Percentiles rank a stretch among this genome's conserved stretches.
phyloP scores from a whole-genome alignment of 139 green algal genomes.

The Zygnema cylindricum region DNA sequence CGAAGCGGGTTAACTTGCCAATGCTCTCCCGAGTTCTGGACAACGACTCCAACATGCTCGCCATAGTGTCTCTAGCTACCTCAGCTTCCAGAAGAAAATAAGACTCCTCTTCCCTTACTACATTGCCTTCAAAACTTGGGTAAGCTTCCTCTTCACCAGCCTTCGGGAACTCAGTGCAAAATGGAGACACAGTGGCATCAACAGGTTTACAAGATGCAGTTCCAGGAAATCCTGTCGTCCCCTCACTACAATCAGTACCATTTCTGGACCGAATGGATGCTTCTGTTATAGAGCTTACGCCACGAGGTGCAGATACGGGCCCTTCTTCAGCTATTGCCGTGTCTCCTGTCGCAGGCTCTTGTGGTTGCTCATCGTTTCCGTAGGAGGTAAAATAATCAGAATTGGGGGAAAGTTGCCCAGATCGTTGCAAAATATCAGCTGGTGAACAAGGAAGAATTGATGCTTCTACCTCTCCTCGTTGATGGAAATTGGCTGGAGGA shows the following conservation, averaged over 20 bases:
- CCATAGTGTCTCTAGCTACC: constrained; percentile 29
- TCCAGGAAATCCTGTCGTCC: not conserved
- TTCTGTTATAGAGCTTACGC: not conserved
- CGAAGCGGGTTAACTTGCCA: constrained; percentile 28
- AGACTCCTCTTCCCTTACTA: not conserved
- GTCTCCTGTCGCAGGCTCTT: not conserved
- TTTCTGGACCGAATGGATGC: not conserved
- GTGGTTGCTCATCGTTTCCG: not conserved
- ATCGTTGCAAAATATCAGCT: not conserved
- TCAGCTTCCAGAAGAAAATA: constrained; percentile 7
- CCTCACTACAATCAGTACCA: not conserved
- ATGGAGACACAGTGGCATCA: not conserved
- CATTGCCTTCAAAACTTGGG: not conserved
- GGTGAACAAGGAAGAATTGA: not conserved
- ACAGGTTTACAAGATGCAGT: not conserved
- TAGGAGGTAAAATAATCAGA: not conserved
- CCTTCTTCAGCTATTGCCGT: not conserved
- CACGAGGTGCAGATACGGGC: too few relatives aligned
- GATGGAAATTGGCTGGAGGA: not conserved
- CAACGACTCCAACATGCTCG: constrained; percentile 39
- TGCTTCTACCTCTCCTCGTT: not conserved
- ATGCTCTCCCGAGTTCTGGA: constrained; percentile 51
- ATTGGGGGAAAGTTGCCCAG: not conserved
- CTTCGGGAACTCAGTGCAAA: not conserved
- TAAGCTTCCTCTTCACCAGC: not conserved